Base-by-base conservation (phyloP, 2,329 filamentous ascomycete species). In the Zopfia rhizophila region DNA sequence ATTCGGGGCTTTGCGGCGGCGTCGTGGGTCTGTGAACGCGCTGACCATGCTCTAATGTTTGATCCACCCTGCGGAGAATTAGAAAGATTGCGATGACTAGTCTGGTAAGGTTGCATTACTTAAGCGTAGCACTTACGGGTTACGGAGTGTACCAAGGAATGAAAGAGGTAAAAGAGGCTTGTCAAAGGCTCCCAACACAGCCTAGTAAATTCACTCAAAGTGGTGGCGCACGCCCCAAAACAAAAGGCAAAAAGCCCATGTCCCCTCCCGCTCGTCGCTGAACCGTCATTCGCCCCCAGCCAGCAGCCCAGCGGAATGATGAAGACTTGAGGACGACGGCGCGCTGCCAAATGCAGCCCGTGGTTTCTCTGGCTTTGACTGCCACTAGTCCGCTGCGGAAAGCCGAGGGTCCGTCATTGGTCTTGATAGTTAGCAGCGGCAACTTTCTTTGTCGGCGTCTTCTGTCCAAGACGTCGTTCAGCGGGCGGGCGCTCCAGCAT, bases 241-340 rank as follows among this genome's bases (percentile, higher is more conserved):
- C 54, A 60, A 60, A 62, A 51, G 53, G 46, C 48, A 51, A 56
- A 47, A 58, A 53, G 45, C 28, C 3, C 16, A 22, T 22, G 18
- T 25, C 54, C n/a, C 56, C 44, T 65, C 59, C 60, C 63, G 59
- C 55, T n/a, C 51, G 50, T 48, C 53, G 52, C 41, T 37, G 53
- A 50, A 48, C 50, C 55, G 56, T 63, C 58, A 63, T 63, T 66
- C 56, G 63, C 38, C 17, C 5, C 27, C 32, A 11, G 29, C 19
- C n/a, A 39, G n/a, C 31, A 31, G 23, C 30, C 38, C 17, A 8
- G 12, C 42, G 51, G 46, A 42, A 58, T 56, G 56, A 55, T 48
- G 55, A 53, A 40, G 27, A 36, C 37, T 37, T 41, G 35, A 37
- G 45, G 40, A 30, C 44, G 29, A 41, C 38, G 53, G 52, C 43